These are phyloP conservation scores for Chytriomyces sp. DNA, from an alignment of 192 early-diverging fungal genomes.

Conservation along the genomic window DNA sequence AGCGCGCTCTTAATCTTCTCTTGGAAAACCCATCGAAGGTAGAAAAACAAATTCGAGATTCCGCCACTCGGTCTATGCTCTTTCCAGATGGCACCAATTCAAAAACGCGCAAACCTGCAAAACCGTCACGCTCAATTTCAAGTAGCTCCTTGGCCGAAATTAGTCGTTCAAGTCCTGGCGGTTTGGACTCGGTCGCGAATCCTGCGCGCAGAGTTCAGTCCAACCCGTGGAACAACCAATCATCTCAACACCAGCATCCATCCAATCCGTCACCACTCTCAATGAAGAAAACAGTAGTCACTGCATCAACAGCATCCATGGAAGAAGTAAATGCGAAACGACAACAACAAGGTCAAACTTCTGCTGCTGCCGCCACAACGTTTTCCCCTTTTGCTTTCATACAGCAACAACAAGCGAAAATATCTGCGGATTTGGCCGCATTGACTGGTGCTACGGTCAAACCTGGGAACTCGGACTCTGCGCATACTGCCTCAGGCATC, in stretches of 20 bases:
- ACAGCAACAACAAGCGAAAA: conserved; percentile 35
- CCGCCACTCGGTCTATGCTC: conserved; percentile 9
- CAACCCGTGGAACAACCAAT: no score
- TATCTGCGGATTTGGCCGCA: conserved; percentile 11
- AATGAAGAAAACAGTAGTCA: background rate
- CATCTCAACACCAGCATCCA: background rate
- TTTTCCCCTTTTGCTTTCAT: conserved; percentile 37
- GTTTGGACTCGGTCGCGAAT: background rate
- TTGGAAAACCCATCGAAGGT: conserved; percentile 64
- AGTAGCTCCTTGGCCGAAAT: background rate
- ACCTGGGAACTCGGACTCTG: background rate
- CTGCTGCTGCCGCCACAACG: background rate
- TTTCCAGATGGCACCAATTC: background rate
- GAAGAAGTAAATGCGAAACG: background rate
- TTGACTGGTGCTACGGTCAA: background rate
- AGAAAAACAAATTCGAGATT: conserved; percentile 49
- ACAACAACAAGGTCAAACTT: background rate
- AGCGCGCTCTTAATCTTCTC: conserved; percentile 63
- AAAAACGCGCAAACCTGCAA: background rate
- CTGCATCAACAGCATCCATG: background rate
- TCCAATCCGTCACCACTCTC: conserved; percentile 10
- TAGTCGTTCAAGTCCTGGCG: background rate
- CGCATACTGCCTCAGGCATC: background rate
- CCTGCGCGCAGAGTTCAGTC: background rate
- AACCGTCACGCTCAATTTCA: background rate